These are phyloP conservation scores for Calonectria hawksworthii DNA, from an alignment of 2,329 filamentous ascomycete species.

Conservation along the genomic window DNA sequence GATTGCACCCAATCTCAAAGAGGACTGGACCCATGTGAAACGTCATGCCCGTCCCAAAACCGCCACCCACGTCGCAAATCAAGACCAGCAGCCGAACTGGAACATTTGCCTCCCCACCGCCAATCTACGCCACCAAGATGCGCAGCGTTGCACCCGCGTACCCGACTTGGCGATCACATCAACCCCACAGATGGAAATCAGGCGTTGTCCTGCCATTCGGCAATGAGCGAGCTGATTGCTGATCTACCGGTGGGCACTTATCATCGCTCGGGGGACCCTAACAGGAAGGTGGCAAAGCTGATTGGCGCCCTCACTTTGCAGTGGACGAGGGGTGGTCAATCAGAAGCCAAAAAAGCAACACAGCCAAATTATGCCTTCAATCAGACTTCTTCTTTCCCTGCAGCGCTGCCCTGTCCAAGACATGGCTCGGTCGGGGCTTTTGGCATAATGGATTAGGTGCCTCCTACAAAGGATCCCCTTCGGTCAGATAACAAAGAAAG, in stretches of 20 bases:
- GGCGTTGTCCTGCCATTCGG: background rate
- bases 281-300: slow-evolving; percentile 7
- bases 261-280: background rate
- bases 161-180: background rate
- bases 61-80: background rate
- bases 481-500: background rate
- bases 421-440: background rate
- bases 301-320: background rate
- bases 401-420: background rate
- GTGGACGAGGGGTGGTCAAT: background rate
- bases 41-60: background rate
- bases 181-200: background rate
- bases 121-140: background rate
- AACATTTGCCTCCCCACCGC: background rate
- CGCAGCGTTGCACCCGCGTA: background rate
- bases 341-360: background rate
- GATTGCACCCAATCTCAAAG: background rate
- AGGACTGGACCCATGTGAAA: background rate
- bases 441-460: background rate
- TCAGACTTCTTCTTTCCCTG: background rate
- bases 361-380: background rate
- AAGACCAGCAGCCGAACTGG: background rate
- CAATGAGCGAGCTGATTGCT: background rate
- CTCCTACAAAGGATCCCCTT: background rate
- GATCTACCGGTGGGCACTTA: slow-evolving; percentile 6